A percentile compares a stretch with the other conserved stretches of the same genome.
phyloP scores from a whole-genome alignment of 2,329 filamentous ascomycete species.

The Aspergillus sp. region DNA sequence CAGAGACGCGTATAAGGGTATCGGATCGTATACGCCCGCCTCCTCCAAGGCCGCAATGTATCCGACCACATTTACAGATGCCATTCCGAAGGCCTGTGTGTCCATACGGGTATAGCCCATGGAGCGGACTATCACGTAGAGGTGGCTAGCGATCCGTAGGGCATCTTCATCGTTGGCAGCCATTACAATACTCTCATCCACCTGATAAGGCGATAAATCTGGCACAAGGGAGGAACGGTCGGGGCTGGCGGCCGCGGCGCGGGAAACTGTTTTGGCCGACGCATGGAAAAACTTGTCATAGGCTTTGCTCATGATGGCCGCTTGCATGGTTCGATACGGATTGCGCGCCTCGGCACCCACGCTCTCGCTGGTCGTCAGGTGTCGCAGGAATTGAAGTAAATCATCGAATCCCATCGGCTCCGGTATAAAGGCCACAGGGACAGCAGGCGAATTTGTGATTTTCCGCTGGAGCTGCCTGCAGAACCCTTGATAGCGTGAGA shows the following conservation, averaged over 20 bases:
- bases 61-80: slow-evolving; percentile 54
- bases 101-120: slow-evolving; percentile 43
- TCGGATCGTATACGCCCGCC: slow-evolving; percentile 62
- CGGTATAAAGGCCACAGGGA: slow-evolving; percentile 46
- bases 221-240: slow-evolving; percentile 26
- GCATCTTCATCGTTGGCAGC: slow-evolving; percentile 45
- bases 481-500: slow-evolving; percentile 69
- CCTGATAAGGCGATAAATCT: slow-evolving; percentile 38
- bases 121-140: slow-evolving; percentile 57
- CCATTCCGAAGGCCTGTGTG: slow-evolving; percentile 54
- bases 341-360: slow-evolving; percentile 32
- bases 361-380: slow-evolving; percentile 25
- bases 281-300: slow-evolving; percentile 34
- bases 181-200: slow-evolving; percentile 41
- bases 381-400: slow-evolving; percentile 30
- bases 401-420: slow-evolving; percentile 41
- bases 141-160: slow-evolving; percentile 59
- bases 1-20: slow-evolving; percentile 81
- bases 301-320: slow-evolving; percentile 33
- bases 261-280: slow-evolving; percentile 33
- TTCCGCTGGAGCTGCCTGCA: slow-evolving; percentile 36
- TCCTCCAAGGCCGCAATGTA: slow-evolving; percentile 74
- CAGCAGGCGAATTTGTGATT: slow-evolving; percentile 45
- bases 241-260: slow-evolving; percentile 18
- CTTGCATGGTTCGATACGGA: slow-evolving; percentile 37